Evolutionary conservation across 495 filamentous ascomycete species (phyloP).

Genomic region (Penicillium paradoxum): DNA sequence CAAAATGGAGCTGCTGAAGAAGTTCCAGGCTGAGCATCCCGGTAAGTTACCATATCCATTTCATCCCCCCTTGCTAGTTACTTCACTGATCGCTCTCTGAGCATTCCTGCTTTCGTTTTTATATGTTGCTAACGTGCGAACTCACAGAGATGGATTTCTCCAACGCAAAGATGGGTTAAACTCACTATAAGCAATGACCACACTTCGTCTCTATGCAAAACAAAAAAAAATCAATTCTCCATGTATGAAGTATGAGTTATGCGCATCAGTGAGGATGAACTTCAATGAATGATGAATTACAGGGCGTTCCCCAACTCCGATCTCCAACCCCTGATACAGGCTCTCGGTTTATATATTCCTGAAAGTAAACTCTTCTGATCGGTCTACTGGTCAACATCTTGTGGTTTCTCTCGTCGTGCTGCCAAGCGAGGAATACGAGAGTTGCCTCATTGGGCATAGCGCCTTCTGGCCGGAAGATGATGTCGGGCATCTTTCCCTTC

Average conservation of each 20-base stretch:
- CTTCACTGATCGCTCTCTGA: neutral
- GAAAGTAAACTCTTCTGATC: neutral
- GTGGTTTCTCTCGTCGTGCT: neutral
- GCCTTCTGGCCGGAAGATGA: neutral
- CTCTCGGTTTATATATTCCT: neutral
- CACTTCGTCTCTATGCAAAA: neutral
- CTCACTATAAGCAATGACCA: neutral
- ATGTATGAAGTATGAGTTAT: conserved; percentile 30
- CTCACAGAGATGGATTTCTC: conserved; percentile 47
- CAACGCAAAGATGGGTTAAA: conserved; percentile 41
- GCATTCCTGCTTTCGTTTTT: neutral
- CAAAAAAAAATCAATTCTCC: neutral
- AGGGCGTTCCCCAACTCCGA: conserved; percentile 2
- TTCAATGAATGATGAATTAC: conserved; percentile 17
- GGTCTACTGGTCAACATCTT: neutral
- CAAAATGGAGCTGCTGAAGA: conserved; percentile 87
- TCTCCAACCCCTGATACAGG: neutral
- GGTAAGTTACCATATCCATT: conserved; percentile 56
- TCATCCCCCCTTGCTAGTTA: neutral
- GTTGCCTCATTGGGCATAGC: conserved; percentile 16
- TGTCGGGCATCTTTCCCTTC: conserved; percentile 4
- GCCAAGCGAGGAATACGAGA: conserved; percentile 18
- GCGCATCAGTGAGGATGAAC: conserved; percentile 6
- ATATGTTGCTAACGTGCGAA: conserved; percentile 13
- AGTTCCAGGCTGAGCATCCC: conserved; percentile 80